Percentiles rank a stretch among this genome's conserved stretches.
Conservation (phyloP, 805 yeast genomes). For the Lachancea cidri region DNA sequence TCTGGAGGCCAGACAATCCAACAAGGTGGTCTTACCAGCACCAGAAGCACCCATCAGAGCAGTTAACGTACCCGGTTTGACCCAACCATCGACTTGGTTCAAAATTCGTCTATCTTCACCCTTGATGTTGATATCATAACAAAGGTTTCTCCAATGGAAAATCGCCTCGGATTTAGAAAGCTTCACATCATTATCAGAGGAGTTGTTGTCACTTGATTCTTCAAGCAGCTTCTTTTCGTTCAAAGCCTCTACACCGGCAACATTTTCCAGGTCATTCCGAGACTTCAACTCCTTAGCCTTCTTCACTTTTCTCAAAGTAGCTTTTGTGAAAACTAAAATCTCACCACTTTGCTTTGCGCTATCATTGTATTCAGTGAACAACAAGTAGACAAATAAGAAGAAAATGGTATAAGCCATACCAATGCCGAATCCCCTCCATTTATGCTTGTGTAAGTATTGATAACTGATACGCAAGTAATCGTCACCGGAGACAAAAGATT, state of each 20-base stretch:
- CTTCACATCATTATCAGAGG: constrained; percentile 19
- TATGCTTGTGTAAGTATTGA: constrained; percentile 41
- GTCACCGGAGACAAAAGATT: constrained; percentile 45
- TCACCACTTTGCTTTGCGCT: constrained; percentile 72
- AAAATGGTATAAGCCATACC: constrained; percentile 48
- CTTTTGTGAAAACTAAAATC: constrained; percentile 51
- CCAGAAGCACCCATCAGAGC: constrained; percentile 85
- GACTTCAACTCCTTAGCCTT: constrained; percentile 34
- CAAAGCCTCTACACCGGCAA: constrained; percentile 11
- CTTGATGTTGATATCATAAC: constrained; percentile 64
- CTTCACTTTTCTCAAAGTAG: constrained; percentile 43
- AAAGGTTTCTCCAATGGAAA: constrained; percentile 74
- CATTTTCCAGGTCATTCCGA: constrained; percentile 25
- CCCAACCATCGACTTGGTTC: constrained; percentile 73
- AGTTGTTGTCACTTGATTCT: constrained; percentile 18
- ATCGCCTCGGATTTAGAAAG: constrained; percentile 40
- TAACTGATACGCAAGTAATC: constrained; percentile 42
- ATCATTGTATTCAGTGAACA: constrained; percentile 51
- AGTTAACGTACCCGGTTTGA: constrained; percentile 75
- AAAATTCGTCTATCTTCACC: constrained; percentile 55
- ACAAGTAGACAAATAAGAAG: constrained; percentile 50
- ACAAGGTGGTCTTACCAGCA: constrained; percentile 78
- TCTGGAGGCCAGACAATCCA: constrained; percentile 69
- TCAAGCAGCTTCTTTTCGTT: constrained; percentile 23
- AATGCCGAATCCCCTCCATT: constrained; percentile 67